Percentiles rank a stretch among this genome's conserved stretches.
Conservation (phyloP, 805 yeast species). For the Hagleromyces aurorensis region DNA sequence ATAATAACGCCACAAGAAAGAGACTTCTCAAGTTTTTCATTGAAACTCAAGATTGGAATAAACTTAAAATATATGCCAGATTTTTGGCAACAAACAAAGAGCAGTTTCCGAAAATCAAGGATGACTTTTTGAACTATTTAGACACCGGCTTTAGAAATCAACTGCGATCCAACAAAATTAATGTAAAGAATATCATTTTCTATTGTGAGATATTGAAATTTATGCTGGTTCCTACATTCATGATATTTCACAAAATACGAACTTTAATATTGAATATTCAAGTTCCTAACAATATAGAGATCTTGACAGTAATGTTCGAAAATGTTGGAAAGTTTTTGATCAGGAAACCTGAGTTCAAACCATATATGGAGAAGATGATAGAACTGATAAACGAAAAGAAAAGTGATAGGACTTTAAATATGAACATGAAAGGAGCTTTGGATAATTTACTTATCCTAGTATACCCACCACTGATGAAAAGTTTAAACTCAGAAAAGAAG, state of each 20-base stretch:
- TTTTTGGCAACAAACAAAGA: constrained; percentile 56
- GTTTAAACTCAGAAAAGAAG: constrained; percentile 23
- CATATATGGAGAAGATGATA: constrained; percentile 57
- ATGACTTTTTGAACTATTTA: constrained; percentile 44
- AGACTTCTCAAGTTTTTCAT: constrained; percentile 50
- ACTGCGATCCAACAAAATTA: constrained; percentile 43
- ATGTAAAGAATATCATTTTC: constrained; percentile 51
- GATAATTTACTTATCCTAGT: constrained; percentile 46
- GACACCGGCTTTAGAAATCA: constrained; percentile 57
- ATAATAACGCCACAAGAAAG: constrained; percentile 66
- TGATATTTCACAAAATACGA: constrained; percentile 66
- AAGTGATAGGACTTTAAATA: constrained; percentile 41
- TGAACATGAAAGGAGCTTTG: constrained; percentile 51
- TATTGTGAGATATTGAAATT: constrained; percentile 74
- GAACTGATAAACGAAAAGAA: constrained; percentile 43
- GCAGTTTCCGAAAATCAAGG: constrained; percentile 42
- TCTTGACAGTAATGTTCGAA: constrained; percentile 63
- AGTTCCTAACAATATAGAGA: constrained; percentile 56
- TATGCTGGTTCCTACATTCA: constrained; percentile 59
- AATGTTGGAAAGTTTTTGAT: constrained; percentile 60
- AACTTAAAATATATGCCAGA: constrained; percentile 48
- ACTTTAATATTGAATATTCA: constrained; percentile 45
- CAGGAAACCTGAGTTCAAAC: constrained; percentile 46
- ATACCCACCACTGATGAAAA: constrained; percentile 45
- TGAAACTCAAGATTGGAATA: constrained; percentile 39